A percentile compares a stretch with the other conserved stretches of the same genome.
Evolutionary conservation across 257 asterid species (phyloP).

Genomic region (Rhazya stricta): DNA sequence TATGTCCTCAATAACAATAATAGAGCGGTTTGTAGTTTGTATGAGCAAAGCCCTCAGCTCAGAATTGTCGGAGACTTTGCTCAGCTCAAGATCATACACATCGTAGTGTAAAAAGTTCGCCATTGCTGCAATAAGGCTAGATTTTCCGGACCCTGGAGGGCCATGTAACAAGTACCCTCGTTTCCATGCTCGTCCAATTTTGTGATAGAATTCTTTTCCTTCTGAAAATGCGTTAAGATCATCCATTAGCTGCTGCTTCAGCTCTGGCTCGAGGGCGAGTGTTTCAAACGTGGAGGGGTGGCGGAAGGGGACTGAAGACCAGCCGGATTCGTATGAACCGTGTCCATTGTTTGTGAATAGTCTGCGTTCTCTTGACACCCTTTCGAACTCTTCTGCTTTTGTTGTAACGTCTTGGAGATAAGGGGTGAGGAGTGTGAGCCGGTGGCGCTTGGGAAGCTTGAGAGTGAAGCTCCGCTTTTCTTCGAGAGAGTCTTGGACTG

Average conservation of each 20-base stretch:
- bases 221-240: slow-evolving; percentile 32
- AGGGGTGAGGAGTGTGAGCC: slow-evolving; percentile 23
- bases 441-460: slow-evolving; percentile 39
- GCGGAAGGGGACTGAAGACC: slow-evolving; percentile 52
- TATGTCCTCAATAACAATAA: slow-evolving; percentile 55
- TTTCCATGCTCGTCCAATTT: slow-evolving; percentile 53
- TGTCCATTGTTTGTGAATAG: slow-evolving; percentile 46
- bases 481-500: slow-evolving; percentile 37
- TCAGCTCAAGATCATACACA: slow-evolving; percentile 53
- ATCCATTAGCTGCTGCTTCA: slow-evolving; percentile 31
- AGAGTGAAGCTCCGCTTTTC: slow-evolving; percentile 50
- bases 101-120: slow-evolving; percentile 47
- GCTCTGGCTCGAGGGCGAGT: slow-evolving; percentile 49
- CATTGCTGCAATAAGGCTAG: slow-evolving; percentile 62
- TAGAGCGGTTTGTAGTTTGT: slow-evolving; percentile 45
- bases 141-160: slow-evolving; percentile 58
- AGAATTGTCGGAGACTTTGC: slow-evolving; percentile 39
- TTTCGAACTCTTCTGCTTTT: slow-evolving; percentile 42
- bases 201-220: slow-evolving; percentile 36
- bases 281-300: slow-evolving; percentile 57
- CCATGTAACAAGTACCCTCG: slow-evolving; percentile 52
- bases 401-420: slow-evolving; percentile 38
- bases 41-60: slow-evolving; percentile 45
- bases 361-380: slow-evolving; percentile 38
- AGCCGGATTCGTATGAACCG: slow-evolving; percentile 45